phyloP scores from a whole-genome alignment of 108 stramenopile genomes.

The Fistulifera solaris region DNA sequence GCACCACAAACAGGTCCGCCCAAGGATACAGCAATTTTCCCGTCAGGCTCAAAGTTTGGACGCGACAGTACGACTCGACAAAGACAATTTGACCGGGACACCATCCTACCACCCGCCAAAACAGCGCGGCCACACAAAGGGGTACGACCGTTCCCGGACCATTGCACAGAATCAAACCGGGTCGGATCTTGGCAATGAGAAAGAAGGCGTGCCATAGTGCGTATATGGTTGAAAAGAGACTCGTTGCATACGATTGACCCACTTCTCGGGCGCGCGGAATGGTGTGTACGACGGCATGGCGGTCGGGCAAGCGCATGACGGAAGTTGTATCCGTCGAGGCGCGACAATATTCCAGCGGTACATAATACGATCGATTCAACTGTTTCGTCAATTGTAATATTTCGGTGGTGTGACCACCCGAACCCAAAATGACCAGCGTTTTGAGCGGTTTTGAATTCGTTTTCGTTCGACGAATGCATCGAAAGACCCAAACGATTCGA shows the following conservation, averaged over 20 bases:
- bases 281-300: constrained; percentile 21
- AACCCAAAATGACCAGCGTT: constrained; percentile 71
- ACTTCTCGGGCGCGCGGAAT: constrained; percentile 64
- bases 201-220: constrained; percentile 28
- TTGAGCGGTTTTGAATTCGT: constrained; percentile 12
- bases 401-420: constrained; percentile 87
- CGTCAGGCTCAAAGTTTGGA: constrained; percentile 69
- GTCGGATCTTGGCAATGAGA: constrained; percentile 34
- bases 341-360: constrained; percentile 49
- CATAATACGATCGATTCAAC: constrained; percentile 36
- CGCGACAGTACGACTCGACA: constrained; percentile 84
- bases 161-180: constrained; percentile 70
- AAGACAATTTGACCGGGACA: constrained; percentile 45
- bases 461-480: too few relatives aligned
- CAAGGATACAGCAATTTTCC: constrained; percentile 79
- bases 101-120: constrained; percentile 6
- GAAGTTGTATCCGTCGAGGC: constrained; percentile 65
- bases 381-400: constrained; percentile 59
- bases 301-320: constrained; percentile 38
- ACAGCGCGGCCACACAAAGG: constrained; percentile 39
- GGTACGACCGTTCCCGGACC: constrained; percentile 88
- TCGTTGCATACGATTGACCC: constrained; percentile 52
- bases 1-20: constrained; percentile 80
- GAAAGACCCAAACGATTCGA: too few relatives aligned
- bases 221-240: constrained; percentile 37